A percentile compares a stretch with the other conserved stretches of the same genome.
These are phyloP conservation scores for Penicillium psychrosexuale DNA, from an alignment of 2,329 filamentous ascomycete genomes.

Conservation along the genomic window DNA sequence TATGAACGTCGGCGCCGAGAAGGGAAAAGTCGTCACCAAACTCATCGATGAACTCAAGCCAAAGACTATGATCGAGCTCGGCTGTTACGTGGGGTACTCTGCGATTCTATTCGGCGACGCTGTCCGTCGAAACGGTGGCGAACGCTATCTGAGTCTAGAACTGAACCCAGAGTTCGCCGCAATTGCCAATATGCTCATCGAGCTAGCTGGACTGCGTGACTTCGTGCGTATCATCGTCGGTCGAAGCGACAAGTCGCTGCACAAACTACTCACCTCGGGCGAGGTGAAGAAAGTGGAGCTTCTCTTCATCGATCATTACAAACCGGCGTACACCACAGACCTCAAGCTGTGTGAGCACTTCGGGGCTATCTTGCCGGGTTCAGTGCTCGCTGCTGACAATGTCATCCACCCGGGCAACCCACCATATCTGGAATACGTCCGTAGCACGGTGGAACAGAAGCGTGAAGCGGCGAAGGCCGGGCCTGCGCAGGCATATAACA, in stretches of 20 bases:
- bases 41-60: slow-evolving; percentile 67
- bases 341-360: slow-evolving; percentile 73
- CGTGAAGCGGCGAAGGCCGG: slow-evolving; percentile 34
- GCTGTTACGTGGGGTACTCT: slow-evolving; percentile 79
- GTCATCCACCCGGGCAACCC: slow-evolving; percentile 45
- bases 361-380: slow-evolving; percentile 58
- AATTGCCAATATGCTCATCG: slow-evolving; percentile 65
- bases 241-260: slow-evolving; percentile 63
- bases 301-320: slow-evolving; percentile 77
- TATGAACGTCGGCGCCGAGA: slow-evolving; percentile 76
- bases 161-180: slow-evolving; percentile 70
- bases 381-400: slow-evolving; percentile 44
- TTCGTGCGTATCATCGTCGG: slow-evolving; percentile 70
- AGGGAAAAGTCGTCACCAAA: slow-evolving; percentile 67
- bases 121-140: slow-evolving; percentile 61
- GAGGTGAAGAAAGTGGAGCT: slow-evolving; percentile 57
- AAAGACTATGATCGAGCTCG: slow-evolving; percentile 70
- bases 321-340: slow-evolving; percentile 70
- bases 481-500: slow-evolving; percentile 16
- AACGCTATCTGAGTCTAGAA: slow-evolving; percentile 69
- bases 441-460: slow-evolving; percentile 63
- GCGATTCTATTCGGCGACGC: slow-evolving; percentile 71
- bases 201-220: slow-evolving; percentile 69
- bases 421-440: slow-evolving; percentile 59
- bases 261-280: slow-evolving; percentile 55